Conservation (phyloP, 257 asterid genomes). For the Solanum appendiculatum region DNA sequence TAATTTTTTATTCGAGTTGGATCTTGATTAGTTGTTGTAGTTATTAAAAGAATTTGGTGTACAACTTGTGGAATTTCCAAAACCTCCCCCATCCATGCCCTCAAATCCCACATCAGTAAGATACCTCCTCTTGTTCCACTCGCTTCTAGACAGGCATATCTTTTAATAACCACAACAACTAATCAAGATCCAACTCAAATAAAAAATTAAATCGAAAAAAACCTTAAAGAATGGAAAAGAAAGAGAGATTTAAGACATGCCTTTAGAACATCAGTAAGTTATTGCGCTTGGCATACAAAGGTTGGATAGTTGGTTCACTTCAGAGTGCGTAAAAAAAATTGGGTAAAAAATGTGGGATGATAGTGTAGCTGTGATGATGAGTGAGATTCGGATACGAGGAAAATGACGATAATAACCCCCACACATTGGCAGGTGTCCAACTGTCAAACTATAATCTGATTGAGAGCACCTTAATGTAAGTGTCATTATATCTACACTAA, state of each 20-base stretch:
- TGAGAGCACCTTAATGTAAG: too few species aligned
- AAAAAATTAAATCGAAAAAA: neutral
- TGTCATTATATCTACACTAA: too few species aligned
- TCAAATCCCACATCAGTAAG: too few species aligned
- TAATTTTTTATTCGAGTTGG: too few species aligned
- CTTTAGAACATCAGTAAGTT: neutral
- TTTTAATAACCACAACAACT: neutral
- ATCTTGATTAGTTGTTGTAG: too few species aligned
- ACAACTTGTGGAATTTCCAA: neutral
- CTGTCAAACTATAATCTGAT: too few species aligned
- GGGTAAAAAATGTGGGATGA: too few species aligned
- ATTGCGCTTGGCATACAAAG: neutral
- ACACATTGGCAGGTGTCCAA: neutral
- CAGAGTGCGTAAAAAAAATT: too few species aligned
- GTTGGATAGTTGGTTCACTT: neutral
- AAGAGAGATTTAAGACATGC: neutral
- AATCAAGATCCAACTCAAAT: neutral
- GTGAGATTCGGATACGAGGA: neutral
- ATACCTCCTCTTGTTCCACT: too few species aligned
- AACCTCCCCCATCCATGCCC: too few species aligned
- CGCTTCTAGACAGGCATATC: too few species aligned
- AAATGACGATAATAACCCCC: neutral
- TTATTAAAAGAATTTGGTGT: neutral
- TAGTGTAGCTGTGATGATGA: too few species aligned
- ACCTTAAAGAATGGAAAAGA: neutral